These are phyloP conservation scores for Herpomyces periplanetae DNA, from an alignment of 2,329 filamentous ascomycete species.

Conservation along the genomic window DNA sequence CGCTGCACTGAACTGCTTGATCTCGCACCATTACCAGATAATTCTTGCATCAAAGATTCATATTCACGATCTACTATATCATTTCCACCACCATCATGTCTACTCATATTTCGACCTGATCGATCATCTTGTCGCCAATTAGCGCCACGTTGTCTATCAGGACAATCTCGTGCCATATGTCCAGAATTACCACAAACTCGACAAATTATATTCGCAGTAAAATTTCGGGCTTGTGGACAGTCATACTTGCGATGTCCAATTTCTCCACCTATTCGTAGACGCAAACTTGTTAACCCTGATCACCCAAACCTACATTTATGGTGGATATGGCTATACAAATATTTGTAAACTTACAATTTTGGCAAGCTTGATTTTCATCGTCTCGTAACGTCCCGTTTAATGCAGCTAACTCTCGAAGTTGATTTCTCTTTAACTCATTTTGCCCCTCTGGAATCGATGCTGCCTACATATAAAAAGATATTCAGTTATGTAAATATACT, in stretches of 20 bases:
- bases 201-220: slow-evolving; percentile 96
- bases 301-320: slow-evolving; percentile 2
- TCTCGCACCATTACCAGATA: slow-evolving; percentile 24
- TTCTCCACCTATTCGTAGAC: slow-evolving; percentile 44
- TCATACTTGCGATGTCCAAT: slow-evolving; percentile 97
- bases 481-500: slow-evolving; percentile 1
- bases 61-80: slow-evolving; percentile 77
- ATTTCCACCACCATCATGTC: slow-evolving; percentile 18
- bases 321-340: no score
- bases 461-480: slow-evolving; percentile 18
- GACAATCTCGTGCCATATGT: slow-evolving; percentile 92
- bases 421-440: slow-evolving; percentile 93
- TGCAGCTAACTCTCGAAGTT: slow-evolving; percentile 79
- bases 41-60: slow-evolving; percentile 94
- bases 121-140: slow-evolving; percentile 54
- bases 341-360: slow-evolving; percentile 35
- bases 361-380: slow-evolving; percentile 94
- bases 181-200: slow-evolving; percentile 89
- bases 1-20: slow-evolving; percentile 23
- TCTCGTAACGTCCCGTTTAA: slow-evolving; percentile 96
- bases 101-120: slow-evolving; percentile 7
- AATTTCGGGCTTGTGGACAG: slow-evolving; percentile 87
- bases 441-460: slow-evolving; percentile 94
- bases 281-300: slow-evolving; percentile 4
- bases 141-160: slow-evolving; percentile 54